Conservation (phyloP, 768 basidiomycete genomes). For the Naganishia kalamii region DNA sequence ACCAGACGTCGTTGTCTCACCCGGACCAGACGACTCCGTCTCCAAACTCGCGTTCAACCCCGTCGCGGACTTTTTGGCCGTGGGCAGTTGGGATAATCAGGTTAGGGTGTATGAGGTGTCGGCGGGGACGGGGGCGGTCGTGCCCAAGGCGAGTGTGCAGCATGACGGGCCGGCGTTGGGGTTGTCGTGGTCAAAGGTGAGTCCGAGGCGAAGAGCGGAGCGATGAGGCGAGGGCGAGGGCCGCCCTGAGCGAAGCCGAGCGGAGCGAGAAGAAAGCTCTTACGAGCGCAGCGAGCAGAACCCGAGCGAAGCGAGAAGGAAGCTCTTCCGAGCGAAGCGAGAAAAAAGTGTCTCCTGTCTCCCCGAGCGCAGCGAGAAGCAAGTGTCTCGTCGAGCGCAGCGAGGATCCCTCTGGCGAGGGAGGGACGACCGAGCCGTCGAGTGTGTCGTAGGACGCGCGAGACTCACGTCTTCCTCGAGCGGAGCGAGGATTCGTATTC, state of each 20-base stretch:
- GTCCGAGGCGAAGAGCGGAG: slow-evolving; percentile 30
- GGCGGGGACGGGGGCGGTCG: slow-evolving; percentile 64
- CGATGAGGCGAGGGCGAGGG: neutral
- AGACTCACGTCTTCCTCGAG: too few relatives aligned
- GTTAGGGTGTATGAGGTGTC: too few relatives aligned
- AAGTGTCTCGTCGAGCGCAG: too few relatives aligned
- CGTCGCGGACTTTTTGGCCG: slow-evolving; percentile 80
- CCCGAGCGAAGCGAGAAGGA: too few relatives aligned
- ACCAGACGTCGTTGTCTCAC: slow-evolving; percentile 72
- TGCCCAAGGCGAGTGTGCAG: slow-evolving; percentile 80
- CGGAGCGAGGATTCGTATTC: too few relatives aligned
- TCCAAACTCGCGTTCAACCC: slow-evolving; percentile 78
- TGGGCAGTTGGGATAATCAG: slow-evolving; percentile 90
- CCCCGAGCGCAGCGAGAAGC: too few relatives aligned
- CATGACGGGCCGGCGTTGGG: slow-evolving; percentile 86
- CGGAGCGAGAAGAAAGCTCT: neutral
- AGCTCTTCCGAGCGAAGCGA: too few relatives aligned
- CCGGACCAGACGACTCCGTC: slow-evolving; percentile 79
- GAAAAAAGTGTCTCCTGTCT: too few relatives aligned
- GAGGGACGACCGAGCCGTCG: too few relatives aligned
- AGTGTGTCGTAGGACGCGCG: too few relatives aligned
- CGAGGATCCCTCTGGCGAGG: too few relatives aligned
- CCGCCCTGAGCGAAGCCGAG: neutral
- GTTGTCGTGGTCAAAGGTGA: slow-evolving; percentile 84
- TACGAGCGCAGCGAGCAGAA: neutral